Percentiles rank a stretch among this genome's conserved stretches.
Conservation (phyloP, 1,284 basidiomycete genomes). For the Trichosporon inkin region DNA sequence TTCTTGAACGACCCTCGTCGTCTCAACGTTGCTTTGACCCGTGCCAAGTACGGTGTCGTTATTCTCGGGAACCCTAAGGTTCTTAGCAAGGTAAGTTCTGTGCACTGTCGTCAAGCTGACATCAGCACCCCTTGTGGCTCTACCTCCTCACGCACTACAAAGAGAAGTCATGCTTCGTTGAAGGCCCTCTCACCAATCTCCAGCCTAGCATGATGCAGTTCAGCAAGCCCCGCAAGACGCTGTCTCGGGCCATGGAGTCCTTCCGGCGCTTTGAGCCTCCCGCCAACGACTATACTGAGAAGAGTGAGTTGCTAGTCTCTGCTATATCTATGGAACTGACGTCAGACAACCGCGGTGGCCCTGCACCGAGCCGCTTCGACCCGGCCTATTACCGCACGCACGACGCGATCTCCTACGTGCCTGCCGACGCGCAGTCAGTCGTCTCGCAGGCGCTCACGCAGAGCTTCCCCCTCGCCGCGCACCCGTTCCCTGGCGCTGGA, state of each 20-base stretch:
- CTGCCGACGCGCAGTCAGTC: constrained; percentile 87
- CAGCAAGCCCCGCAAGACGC: constrained; percentile 82
- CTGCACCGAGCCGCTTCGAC: constrained; percentile 83
- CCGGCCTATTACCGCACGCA: constrained; percentile 92
- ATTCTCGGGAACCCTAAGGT: constrained; percentile 98
- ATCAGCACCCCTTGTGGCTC: constrained; percentile 94
- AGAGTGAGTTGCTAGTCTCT: constrained; percentile 22
- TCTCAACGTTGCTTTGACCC: constrained; percentile 92
- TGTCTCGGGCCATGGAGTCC: constrained; percentile 80
- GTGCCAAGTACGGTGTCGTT: constrained; percentile 96
- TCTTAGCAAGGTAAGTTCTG: constrained; percentile 77
- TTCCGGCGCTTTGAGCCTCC: constrained; percentile 74
- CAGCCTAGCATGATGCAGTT: constrained; percentile 99
- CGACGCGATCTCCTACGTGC: constrained; percentile 89
- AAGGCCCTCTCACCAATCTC: constrained; percentile 92
- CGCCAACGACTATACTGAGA: constrained; percentile 62
- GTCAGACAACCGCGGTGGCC: constrained; percentile 56
- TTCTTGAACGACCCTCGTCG: constrained; percentile 97
- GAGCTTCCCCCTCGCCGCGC: constrained; percentile 65
- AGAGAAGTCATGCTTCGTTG: constrained; percentile 88
- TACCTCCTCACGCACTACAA: constrained; percentile 98
- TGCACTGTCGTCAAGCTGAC: not conserved
- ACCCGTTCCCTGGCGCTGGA: constrained; percentile 55
- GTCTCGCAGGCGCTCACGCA: constrained; percentile 85
- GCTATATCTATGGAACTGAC: not conserved